Evolutionary conservation across 129 eudicot genomes (phyloP).

Genomic region (Flaveria trinervia): DNA sequence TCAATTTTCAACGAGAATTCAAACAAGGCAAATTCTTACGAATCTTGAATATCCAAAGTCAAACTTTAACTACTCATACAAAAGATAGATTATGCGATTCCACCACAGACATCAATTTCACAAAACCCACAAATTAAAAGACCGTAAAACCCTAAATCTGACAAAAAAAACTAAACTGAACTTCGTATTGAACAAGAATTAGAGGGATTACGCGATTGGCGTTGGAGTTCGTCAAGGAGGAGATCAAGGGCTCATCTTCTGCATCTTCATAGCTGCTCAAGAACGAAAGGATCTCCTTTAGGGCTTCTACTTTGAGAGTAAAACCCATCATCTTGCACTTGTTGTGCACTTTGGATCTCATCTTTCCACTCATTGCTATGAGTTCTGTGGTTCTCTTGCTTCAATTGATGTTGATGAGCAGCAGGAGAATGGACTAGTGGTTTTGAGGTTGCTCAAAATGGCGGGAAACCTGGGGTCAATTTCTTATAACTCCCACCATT

Average conservation of each 20-base stretch:
- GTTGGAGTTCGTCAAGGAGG: conserved; percentile 74
- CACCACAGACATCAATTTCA: background rate
- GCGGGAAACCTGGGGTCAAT: conserved; percentile 30
- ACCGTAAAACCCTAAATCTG: conserved; percentile 18
- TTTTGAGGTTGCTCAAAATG: conserved; percentile 19
- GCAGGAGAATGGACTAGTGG: background rate
- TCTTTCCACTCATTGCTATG: conserved; percentile 44
- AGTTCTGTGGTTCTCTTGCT: conserved; percentile 10
- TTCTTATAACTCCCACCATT: background rate
- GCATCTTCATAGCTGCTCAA: conserved; percentile 46
- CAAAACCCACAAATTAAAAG: background rate
- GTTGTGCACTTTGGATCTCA: conserved; percentile 62
- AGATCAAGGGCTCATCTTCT: conserved; percentile 71
- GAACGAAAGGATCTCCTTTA: conserved; percentile 60
- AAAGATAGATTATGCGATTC: background rate
- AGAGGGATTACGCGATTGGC: conserved; percentile 42
- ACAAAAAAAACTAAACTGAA: background rate
- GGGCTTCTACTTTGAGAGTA: conserved; percentile 74
- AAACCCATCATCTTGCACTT: conserved; percentile 77
- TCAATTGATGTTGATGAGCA: conserved; percentile 2
- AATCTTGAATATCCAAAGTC: background rate
- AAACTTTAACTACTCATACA: background rate
- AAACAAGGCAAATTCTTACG: background rate
- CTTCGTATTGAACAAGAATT: background rate
- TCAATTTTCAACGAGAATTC: conserved; percentile 1